Conservation (phyloP, 768 basidiomycete species). For the Sarcodon aspratus region DNA sequence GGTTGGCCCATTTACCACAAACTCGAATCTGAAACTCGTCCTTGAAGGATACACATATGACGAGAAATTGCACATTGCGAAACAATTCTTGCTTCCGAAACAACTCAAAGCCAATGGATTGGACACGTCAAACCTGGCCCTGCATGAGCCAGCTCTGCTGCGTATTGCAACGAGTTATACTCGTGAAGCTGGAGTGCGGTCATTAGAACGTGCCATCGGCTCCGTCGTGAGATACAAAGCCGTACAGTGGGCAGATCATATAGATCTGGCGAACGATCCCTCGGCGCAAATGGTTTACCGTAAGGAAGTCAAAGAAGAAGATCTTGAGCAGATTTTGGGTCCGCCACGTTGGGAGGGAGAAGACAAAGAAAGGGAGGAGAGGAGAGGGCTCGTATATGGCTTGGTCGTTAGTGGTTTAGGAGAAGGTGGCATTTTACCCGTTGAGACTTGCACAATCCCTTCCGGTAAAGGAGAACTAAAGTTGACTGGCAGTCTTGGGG, state of each 20-base stretch:
- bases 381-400: constrained; percentile 72
- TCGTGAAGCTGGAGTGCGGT: constrained; percentile 87
- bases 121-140: constrained; percentile 39
- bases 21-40: not conserved
- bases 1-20: not conserved
- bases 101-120: constrained; percentile 76
- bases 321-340: constrained; percentile 81
- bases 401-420: constrained; percentile 84
- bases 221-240: constrained; percentile 87
- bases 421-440: constrained; percentile 75
- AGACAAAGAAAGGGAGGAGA: constrained; percentile 64
- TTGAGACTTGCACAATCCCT: constrained; percentile 74
- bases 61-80: constrained; percentile 87
- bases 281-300: constrained; percentile 33
- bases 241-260: constrained; percentile 76
- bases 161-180: constrained; percentile 75
- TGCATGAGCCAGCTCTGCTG: constrained; percentile 62
- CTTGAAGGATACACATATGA: constrained; percentile 67
- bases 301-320: constrained; percentile 46
- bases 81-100: constrained; percentile 81
- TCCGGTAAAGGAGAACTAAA: constrained; percentile 56
- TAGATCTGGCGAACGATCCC: constrained; percentile 26
- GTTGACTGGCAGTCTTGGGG: constrained; percentile 77
- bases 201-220: constrained; percentile 78
- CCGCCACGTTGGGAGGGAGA: constrained; percentile 72